These are phyloP conservation scores for Diaporthe vaccinii DNA, from an alignment of 2,329 filamentous ascomycete genomes.

Conservation along the genomic window DNA sequence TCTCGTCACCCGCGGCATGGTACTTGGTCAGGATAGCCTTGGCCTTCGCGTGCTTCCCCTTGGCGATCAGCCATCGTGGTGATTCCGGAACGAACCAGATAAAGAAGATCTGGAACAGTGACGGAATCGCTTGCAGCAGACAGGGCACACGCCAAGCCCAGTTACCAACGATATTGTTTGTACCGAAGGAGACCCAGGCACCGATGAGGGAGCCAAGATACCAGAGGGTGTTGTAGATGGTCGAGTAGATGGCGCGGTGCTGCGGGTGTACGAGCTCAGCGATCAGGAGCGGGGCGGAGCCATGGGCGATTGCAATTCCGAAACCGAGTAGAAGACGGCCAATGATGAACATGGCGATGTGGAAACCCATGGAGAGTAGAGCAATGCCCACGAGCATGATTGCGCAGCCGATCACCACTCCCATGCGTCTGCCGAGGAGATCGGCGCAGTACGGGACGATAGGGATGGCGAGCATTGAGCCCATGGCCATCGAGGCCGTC, in stretches of 20 bases:
- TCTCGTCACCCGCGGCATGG: conserved; percentile 54
- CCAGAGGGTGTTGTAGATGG: conserved; percentile 49
- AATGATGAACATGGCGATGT: conserved; percentile 56
- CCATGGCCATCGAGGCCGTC: conserved; percentile 60
- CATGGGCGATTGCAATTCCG: conserved; percentile 45
- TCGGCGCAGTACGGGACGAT: conserved; percentile 61
- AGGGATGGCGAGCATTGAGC: conserved; percentile 59
- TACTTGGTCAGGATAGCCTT: conserved; percentile 45
- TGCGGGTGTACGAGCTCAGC: conserved; percentile 56
- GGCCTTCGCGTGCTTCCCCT: conserved; percentile 60
- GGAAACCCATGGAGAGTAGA: conserved; percentile 53
- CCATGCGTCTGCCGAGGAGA: conserved; percentile 57
- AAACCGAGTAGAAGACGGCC: conserved; percentile 55
- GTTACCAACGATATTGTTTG: conserved; percentile 39
- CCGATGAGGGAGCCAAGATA: conserved; percentile 48
- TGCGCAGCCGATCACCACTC: conserved; percentile 58
- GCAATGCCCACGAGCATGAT: conserved; percentile 58
- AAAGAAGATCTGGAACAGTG: conserved; percentile 72
- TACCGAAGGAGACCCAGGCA: conserved; percentile 45
- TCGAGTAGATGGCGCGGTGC: conserved; percentile 51
- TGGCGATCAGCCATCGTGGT: conserved; percentile 74
- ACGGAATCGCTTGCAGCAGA: conserved; percentile 44
- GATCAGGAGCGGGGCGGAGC: conserved; percentile 44
- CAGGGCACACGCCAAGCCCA: conserved; percentile 40
- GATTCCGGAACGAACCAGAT: conserved; percentile 79